phyloP scores from a whole-genome alignment of 495 filamentous ascomycete species.

The Tetracladium marchalianum region DNA sequence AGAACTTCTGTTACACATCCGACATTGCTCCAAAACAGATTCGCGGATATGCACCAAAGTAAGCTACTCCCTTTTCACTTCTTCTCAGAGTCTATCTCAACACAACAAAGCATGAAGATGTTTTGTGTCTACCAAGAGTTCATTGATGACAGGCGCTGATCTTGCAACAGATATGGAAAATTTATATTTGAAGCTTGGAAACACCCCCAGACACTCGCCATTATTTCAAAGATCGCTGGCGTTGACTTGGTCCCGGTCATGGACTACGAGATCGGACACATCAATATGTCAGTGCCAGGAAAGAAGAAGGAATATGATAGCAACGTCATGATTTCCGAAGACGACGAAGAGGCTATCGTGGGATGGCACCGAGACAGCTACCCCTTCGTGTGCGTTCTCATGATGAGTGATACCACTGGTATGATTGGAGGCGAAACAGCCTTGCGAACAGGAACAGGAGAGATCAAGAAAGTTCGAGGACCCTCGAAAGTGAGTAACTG shows the following conservation, averaged over 20 bases:
- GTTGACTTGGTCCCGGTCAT: constrained; percentile 60
- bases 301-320: constrained; percentile 33
- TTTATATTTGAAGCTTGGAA: constrained; percentile 68
- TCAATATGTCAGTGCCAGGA: constrained; percentile 55
- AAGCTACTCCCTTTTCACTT: constrained; percentile 20
- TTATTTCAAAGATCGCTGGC: constrained; percentile 64
- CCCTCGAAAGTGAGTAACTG: constrained; percentile 35
- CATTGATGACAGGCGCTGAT: constrained; percentile 13
- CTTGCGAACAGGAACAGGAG: constrained; percentile 47
- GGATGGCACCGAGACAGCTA: constrained; percentile 70
- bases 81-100: neutral
- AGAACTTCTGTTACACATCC: constrained; percentile 54
- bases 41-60: constrained; percentile 60
- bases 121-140: neutral
- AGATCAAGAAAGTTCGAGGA: constrained; percentile 57
- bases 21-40: constrained; percentile 57
- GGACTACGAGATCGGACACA: constrained; percentile 65
- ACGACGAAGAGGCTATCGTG: constrained; percentile 53
- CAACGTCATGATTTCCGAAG: constrained; percentile 30
- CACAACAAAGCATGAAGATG: neutral
- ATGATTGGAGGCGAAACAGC: constrained; percentile 71
- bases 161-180: constrained; percentile 38
- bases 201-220: constrained; percentile 49
- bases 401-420: constrained; percentile 59
- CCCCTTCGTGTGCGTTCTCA: constrained; percentile 67